These are phyloP conservation scores for Dionaea muscipula DNA, from an alignment of 179 eudicot species.

Conservation along the genomic window DNA sequence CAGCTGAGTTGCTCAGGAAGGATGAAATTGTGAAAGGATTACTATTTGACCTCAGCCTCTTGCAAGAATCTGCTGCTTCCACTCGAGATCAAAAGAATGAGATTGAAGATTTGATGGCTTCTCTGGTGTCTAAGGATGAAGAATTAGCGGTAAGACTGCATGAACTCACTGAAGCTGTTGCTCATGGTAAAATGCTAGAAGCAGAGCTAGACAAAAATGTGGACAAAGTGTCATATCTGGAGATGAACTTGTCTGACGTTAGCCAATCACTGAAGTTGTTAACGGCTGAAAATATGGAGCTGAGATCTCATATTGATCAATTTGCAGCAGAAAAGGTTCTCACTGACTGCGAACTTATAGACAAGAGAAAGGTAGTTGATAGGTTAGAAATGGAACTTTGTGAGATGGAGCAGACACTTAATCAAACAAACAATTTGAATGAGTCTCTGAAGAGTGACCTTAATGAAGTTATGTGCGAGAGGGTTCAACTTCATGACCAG, in stretches of 20 bases:
- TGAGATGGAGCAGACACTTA: constrained; percentile 44
- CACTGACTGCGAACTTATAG: constrained; percentile 42
- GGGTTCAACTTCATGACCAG: constrained; percentile 39
- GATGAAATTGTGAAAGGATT: constrained; percentile 69
- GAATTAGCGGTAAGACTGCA: constrained; percentile 37
- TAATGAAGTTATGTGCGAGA: constrained; percentile 37
- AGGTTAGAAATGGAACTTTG: constrained; percentile 49
- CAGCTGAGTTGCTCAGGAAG: constrained; percentile 60
- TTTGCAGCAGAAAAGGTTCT: constrained; percentile 29
- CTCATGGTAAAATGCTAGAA: constrained; percentile 37
- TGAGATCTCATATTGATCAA: constrained; percentile 31
- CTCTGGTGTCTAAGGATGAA: constrained; percentile 39
- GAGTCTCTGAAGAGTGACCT: constrained; percentile 47
- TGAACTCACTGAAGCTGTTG: constrained; percentile 43
- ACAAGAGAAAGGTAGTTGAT: constrained; percentile 34
- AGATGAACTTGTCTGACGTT: constrained; percentile 35
- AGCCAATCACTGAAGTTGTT: constrained; percentile 29
- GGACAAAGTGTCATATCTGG: constrained; percentile 30
- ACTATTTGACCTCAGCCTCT: constrained; percentile 60
- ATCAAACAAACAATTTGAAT: constrained; percentile 29
- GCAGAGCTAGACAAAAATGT: constrained; percentile 43
- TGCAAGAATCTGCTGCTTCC: constrained; percentile 73
- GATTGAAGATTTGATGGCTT: constrained; percentile 36
- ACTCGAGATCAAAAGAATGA: constrained; percentile 58
- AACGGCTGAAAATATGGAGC: constrained; percentile 33